Percentiles rank a stretch among this genome's conserved stretches.
phyloP scores from a whole-genome alignment of 163 green algal species.

The Dunaliella salina region DNA sequence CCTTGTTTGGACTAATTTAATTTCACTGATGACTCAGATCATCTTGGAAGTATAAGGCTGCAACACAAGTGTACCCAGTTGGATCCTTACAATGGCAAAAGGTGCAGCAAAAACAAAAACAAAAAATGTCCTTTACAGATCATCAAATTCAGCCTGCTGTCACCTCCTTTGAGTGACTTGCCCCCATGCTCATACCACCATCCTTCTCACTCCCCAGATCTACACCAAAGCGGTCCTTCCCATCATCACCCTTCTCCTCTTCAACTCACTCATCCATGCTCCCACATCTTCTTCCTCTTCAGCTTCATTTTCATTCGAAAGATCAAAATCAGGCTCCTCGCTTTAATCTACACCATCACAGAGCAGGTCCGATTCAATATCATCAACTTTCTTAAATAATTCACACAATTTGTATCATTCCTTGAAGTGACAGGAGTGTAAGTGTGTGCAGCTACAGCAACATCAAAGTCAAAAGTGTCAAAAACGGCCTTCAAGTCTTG shows the following conservation, averaged over 20 bases:
- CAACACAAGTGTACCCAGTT: too few species aligned
- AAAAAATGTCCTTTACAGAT: too few species aligned
- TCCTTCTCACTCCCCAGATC: neutral
- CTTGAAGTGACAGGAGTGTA: too few species aligned
- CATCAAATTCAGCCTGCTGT: too few species aligned
- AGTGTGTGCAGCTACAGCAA: neutral
- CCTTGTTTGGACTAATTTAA: too few species aligned
- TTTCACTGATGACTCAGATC: too few species aligned
- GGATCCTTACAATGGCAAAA: too few species aligned
- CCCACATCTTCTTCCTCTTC: neutral
- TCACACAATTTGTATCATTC: neutral
- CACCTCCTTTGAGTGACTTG: too few species aligned
- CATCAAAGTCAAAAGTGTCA: neutral
- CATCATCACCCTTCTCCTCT: neutral
- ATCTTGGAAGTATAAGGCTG: too few species aligned
- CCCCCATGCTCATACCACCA: too few species aligned
- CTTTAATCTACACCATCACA: neutral
- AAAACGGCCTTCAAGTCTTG: neutral
- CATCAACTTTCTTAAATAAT: neutral
- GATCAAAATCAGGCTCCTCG: neutral
- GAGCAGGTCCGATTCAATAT: neutral
- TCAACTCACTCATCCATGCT: neutral
- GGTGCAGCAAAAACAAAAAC: too few species aligned
- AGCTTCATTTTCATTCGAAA: neutral
- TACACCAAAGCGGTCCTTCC: neutral